Conservation (phyloP, 1,284 basidiomycete species). For the Vanrija pseudolonga region DNA sequence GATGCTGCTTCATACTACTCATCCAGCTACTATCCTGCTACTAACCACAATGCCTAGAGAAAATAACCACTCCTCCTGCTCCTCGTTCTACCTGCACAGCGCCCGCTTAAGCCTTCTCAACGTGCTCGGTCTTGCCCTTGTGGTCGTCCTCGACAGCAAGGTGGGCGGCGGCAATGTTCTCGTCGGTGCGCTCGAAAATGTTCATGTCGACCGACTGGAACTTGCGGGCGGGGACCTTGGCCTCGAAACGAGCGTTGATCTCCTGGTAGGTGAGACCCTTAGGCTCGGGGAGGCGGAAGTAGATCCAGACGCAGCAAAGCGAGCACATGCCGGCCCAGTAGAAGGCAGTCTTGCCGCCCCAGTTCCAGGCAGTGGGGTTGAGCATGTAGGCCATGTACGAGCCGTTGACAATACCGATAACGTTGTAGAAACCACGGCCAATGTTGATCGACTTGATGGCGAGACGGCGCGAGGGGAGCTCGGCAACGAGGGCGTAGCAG, state of each 20-base stretch:
- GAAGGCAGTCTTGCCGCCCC: slow-evolving; percentile 26
- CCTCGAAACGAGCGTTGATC: background rate
- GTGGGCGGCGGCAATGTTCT: too few species aligned
- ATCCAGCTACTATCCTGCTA: too few species aligned
- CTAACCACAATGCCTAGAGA: too few species aligned
- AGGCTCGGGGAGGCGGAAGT: slow-evolving; percentile 47
- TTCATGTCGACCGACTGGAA: background rate
- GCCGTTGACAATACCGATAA: slow-evolving; percentile 14
- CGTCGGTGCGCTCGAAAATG: too few species aligned
- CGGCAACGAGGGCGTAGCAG: slow-evolving; percentile 41
- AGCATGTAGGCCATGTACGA: slow-evolving; percentile 30
- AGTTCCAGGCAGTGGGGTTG: slow-evolving; percentile 36
- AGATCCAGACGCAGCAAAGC: slow-evolving; percentile 23
- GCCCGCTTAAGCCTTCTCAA: slow-evolving; percentile 32
- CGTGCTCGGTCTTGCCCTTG: slow-evolving; percentile 38
- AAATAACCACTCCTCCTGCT: too few species aligned
- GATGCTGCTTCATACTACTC: too few species aligned
- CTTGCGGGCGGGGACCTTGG: background rate
- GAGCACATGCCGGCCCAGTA: slow-evolving; percentile 23
- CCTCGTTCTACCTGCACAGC: background rate
- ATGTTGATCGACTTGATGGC: slow-evolving; percentile 52
- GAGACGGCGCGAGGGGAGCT: slow-evolving; percentile 44
- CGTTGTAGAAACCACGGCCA: slow-evolving; percentile 48
- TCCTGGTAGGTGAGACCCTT: slow-evolving; percentile 26
- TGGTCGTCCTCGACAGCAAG: slow-evolving; percentile 23